phyloP scores from a whole-genome alignment of 2,329 filamentous ascomycete genomes.

The Sporothrix sp. region DNA sequence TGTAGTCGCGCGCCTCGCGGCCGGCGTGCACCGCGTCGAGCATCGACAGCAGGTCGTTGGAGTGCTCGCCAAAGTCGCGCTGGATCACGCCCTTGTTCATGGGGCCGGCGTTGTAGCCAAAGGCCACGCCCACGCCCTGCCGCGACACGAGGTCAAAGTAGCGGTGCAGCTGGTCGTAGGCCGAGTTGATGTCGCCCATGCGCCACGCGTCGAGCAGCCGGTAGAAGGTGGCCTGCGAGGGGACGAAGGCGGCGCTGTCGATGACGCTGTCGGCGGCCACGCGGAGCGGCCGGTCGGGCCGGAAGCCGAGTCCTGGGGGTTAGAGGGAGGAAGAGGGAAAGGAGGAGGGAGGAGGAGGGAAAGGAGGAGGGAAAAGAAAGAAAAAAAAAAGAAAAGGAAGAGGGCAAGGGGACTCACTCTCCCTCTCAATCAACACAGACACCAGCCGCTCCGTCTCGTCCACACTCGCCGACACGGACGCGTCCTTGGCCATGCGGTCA shows the following conservation, averaged over 20 bases:
- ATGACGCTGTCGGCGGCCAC: slow-evolving; percentile 9
- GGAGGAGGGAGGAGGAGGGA: background rate
- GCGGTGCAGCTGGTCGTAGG: slow-evolving; percentile 83
- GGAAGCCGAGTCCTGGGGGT: slow-evolving; percentile 12
- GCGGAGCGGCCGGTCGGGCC: slow-evolving; percentile 8
- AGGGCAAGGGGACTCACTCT: slow-evolving; percentile 1
- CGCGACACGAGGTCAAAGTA: slow-evolving; percentile 91
- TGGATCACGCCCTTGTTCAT: slow-evolving; percentile 90
- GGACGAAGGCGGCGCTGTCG: slow-evolving; percentile 7
- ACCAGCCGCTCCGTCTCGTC: slow-evolving; percentile 17
- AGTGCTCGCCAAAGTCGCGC: slow-evolving; percentile 85
- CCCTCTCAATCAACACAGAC: slow-evolving; percentile 14
- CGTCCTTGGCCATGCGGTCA: slow-evolving; percentile 14
- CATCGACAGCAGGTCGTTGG: slow-evolving; percentile 87
- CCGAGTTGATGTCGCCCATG: slow-evolving; percentile 78
- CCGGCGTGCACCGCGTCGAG: slow-evolving; percentile 93
- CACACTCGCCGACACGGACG: slow-evolving; percentile 8
- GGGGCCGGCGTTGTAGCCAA: slow-evolving; percentile 81
- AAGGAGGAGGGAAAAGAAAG: background rate
- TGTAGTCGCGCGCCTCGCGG: slow-evolving; percentile 83
- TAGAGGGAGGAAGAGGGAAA: slow-evolving; percentile 16
- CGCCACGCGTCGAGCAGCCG: slow-evolving; percentile 76
- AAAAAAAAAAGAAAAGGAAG: too few relatives aligned
- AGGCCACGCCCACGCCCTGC: slow-evolving; percentile 69
- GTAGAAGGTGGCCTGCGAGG: slow-evolving; percentile 39